Evolutionary conservation across 1,284 basidiomycete species (phyloP).

Genomic region (Microbotryum scabiosae): DNA sequence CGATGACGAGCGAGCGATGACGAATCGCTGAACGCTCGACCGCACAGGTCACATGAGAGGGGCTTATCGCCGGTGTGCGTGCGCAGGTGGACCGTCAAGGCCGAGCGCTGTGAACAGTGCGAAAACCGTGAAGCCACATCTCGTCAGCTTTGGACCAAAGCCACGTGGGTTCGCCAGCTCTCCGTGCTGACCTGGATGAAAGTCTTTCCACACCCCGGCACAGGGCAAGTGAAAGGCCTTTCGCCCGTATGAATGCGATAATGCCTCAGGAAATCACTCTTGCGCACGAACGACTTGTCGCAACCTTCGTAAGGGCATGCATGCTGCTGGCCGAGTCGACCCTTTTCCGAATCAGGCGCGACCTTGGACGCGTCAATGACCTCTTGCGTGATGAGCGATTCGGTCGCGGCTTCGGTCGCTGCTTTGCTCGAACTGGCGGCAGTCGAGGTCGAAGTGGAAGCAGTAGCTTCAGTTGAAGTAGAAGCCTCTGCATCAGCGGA

Average conservation of each 20-base stretch:
- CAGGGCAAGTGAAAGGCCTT: conserved; percentile 40
- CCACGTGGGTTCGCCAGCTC: neutral
- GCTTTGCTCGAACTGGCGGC: too few relatives aligned
- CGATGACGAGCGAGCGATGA: conserved; percentile 51
- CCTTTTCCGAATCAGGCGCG: too few relatives aligned
- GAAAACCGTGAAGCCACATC: neutral
- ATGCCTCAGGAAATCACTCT: conserved; percentile 46
- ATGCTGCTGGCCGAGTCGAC: conserved; percentile 34
- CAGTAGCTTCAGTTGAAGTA: too few relatives aligned
- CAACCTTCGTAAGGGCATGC: conserved; percentile 41
- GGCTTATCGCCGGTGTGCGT: conserved; percentile 50
- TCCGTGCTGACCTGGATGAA: conserved; percentile 40
- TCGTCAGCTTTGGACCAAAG: neutral
- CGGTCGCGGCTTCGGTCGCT: too few relatives aligned
- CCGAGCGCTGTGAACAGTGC: conserved; percentile 31
- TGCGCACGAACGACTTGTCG: conserved; percentile 45
- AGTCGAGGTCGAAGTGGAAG: too few relatives aligned
- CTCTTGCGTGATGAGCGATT: too few relatives aligned
- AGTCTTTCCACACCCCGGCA: conserved; percentile 32
- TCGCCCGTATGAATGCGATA: conserved; percentile 44
- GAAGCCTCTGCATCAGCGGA: too few relatives aligned
- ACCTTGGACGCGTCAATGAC: too few relatives aligned
- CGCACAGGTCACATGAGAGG: conserved; percentile 47
- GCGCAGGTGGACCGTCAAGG: conserved; percentile 38
- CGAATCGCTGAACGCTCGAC: conserved; percentile 50